phyloP scores from a whole-genome alignment of 352 stramenopile species.

The Phytophthora sojae region DNA sequence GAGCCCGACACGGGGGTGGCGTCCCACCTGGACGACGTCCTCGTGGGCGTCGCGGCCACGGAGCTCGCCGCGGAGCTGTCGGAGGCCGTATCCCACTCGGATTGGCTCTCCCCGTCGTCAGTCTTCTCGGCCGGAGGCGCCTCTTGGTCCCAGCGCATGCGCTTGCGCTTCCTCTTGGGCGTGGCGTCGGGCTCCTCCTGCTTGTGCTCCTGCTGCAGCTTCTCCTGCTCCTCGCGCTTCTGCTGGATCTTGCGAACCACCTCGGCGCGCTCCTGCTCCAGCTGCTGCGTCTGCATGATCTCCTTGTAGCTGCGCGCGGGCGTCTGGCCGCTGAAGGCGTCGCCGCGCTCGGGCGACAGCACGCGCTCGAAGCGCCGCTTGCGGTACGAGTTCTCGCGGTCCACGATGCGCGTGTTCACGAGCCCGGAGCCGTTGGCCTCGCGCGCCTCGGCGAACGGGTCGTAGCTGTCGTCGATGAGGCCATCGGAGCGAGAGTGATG shows the following conservation, averaged over 20 bases:
- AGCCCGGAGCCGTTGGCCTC: conserved; percentile 90
- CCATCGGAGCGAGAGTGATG: conserved; percentile 40
- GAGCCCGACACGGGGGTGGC: conserved; percentile 57
- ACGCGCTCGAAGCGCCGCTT: conserved; percentile 92
- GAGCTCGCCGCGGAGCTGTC: conserved; percentile 44
- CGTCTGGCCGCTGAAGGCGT: conserved; percentile 90
- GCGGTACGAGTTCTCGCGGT: conserved; percentile 94
- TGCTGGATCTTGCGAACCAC: conserved; percentile 90
- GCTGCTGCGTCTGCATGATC: conserved; percentile 92
- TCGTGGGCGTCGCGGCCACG: conserved; percentile 58
- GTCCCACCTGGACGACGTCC: conserved; percentile 79
- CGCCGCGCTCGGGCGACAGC: conserved; percentile 89
- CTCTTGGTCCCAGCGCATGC: conserved; percentile 89
- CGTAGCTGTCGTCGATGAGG: conserved; percentile 84
- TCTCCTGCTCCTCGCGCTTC: conserved; percentile 73
- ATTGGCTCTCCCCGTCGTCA: conserved; percentile 68
- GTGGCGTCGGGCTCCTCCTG: conserved; percentile 43
- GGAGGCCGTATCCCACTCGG: conserved; percentile 80
- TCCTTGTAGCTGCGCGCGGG: conserved; percentile 86
- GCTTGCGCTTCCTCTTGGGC: conserved; percentile 71
- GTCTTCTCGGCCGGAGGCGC: conserved; percentile 60
- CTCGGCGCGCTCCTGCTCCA: conserved; percentile 88
- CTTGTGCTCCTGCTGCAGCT: conserved; percentile 46
- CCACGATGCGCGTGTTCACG: conserved; percentile 94
- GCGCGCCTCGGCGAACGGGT: conserved; percentile 89